Evolutionary conservation across 805 yeast species (phyloP).

Genomic region (Candida dajiaensis): DNA sequence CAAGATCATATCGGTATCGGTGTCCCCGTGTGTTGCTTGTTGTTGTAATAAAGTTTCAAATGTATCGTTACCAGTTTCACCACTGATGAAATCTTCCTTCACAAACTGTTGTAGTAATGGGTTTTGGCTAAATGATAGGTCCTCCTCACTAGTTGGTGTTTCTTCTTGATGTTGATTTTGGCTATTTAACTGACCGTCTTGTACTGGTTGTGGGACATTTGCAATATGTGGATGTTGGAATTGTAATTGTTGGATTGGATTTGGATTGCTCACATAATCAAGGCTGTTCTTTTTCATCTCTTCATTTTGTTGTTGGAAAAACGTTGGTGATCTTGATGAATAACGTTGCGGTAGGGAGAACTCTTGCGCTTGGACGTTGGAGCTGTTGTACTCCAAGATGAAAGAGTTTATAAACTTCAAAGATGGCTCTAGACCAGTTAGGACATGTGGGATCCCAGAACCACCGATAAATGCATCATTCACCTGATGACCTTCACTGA

Average conservation of each 20-base stretch:
- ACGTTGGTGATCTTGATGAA: slow-evolving; percentile 15
- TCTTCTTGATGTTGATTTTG: neutral
- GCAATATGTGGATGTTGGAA: neutral
- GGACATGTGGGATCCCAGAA: slow-evolving; percentile 58
- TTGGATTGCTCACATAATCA: slow-evolving; percentile 6
- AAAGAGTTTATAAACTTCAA: slow-evolving; percentile 49
- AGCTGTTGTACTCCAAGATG: slow-evolving; percentile 39
- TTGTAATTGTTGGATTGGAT: slow-evolving; percentile 2
- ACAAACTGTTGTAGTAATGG: slow-evolving; percentile 9
- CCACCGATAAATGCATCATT: slow-evolving; percentile 61
- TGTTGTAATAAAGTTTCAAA: neutral
- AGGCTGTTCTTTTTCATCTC: slow-evolving; percentile 4
- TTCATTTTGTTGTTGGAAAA: slow-evolving; percentile 1
- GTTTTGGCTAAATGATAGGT: neutral
- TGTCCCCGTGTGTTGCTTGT: neutral
- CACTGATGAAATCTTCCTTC: slow-evolving; percentile 5
- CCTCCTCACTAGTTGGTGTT: neutral
- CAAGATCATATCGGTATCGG: neutral
- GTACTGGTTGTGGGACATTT: neutral
- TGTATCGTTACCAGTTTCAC: neutral
- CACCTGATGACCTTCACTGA: slow-evolving; percentile 79
- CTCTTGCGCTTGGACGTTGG: slow-evolving; percentile 24
- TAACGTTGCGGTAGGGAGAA: slow-evolving; percentile 20
- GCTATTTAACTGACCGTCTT: neutral
- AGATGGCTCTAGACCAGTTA: slow-evolving; percentile 51